These are phyloP conservation scores for Chaetomiaceae sp. DNA, from an alignment of 2,329 filamentous ascomycete species.

Conservation along the genomic window DNA sequence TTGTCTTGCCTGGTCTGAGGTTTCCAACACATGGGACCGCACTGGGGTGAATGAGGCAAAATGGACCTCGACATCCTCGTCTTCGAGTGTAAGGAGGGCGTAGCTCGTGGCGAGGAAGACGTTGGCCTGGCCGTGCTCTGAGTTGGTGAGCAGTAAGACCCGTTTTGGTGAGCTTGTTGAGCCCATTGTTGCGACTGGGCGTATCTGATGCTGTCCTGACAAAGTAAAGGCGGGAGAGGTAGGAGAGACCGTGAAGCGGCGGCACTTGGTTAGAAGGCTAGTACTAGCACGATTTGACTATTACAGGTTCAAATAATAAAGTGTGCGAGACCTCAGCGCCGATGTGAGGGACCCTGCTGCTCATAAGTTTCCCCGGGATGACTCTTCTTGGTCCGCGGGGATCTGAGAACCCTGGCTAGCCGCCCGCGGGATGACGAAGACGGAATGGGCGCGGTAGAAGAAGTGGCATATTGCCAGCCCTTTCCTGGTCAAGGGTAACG, in stretches of 20 bases:
- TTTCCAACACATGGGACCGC: not conserved
- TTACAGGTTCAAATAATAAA: no score
- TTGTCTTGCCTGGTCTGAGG: not conserved
- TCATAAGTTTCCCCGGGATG: not conserved
- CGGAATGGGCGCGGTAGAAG: not conserved
- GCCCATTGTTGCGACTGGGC: not conserved
- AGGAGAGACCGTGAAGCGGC: no score
- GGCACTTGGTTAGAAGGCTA: no score
- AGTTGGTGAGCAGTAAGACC: slow-evolving; percentile 4
- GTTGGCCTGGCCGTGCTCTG: slow-evolving; percentile 6
- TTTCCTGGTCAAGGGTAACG: no score
- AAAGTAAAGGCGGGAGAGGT: not conserved
- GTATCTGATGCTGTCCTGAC: not conserved
- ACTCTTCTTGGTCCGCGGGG: not conserved
- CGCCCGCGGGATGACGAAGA: not conserved
- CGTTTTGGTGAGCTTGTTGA: not conserved
- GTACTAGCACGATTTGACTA: no score
- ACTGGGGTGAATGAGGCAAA: slow-evolving; percentile 2
- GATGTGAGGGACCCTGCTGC: no score
- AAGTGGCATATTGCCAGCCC: no score
- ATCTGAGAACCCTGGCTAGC: not conserved
- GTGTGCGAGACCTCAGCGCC: no score
- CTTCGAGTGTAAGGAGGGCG: not conserved
- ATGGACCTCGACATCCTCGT: slow-evolving; percentile 4
- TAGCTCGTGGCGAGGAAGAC: slow-evolving; percentile 4